Percentiles rank a stretch among this genome's conserved stretches.
Conservation (phyloP, 2,329 filamentous ascomycete species). For the Fusarium nanum region DNA sequence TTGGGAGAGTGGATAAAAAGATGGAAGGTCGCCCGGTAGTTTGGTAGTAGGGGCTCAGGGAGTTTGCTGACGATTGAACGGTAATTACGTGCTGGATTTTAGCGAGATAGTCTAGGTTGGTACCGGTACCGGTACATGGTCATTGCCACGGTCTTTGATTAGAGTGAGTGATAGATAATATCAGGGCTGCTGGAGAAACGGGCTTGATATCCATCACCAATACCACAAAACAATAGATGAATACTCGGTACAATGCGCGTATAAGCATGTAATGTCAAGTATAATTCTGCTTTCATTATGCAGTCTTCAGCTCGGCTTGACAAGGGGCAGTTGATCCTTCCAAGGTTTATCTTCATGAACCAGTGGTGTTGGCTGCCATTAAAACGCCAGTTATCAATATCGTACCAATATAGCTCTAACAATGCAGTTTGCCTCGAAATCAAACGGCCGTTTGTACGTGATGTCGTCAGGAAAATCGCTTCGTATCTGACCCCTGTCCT, state of each 20-base stretch:
- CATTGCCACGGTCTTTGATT: not conserved
- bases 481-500: constrained; percentile 11
- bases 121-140: not conserved
- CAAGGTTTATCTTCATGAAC: constrained; percentile 25
- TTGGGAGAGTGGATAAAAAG: constrained; percentile 5
- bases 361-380: constrained; percentile 8
- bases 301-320: constrained; percentile 9
- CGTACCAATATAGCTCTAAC: constrained; percentile 2
- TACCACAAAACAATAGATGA: not conserved
- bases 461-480: constrained; percentile 2
- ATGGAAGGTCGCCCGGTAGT: constrained; percentile 8
- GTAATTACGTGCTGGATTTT: constrained; percentile 2
- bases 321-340: not conserved
- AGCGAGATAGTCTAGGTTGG: constrained; percentile 1
- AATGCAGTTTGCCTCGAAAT: constrained; percentile 3
- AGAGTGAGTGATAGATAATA: not conserved
- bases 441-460: constrained; percentile 8
- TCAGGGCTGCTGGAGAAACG: constrained; percentile 9
- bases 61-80: constrained; percentile 5
- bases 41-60: constrained; percentile 10
- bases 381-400: not conserved
- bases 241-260: not conserved
- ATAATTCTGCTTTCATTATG: not conserved
- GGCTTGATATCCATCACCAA: constrained; percentile 2
- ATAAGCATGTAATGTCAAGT: not conserved